phyloP scores from a whole-genome alignment of 176 grass and related monocot genomes.

The Oryza longistaminata region DNA sequence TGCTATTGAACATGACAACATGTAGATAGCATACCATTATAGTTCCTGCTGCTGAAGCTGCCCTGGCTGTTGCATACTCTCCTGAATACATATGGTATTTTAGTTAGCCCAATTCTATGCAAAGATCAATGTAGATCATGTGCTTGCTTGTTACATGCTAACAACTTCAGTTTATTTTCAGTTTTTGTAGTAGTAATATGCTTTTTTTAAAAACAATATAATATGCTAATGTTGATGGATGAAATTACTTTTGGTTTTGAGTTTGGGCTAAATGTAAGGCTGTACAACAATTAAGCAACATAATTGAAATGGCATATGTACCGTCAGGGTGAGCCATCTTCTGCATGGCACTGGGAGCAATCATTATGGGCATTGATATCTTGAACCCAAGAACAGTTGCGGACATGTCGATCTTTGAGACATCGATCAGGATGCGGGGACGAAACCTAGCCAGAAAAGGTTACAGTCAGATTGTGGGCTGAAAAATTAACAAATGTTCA shows the following conservation, averaged over 20 bases:
- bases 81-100: constrained; percentile 41
- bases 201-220: neutral
- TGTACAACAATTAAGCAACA: neutral
- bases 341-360: constrained; percentile 78
- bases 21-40: constrained; percentile 57
- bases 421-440: constrained; percentile 86
- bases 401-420: constrained; percentile 76
- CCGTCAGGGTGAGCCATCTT: constrained; percentile 94
- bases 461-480: neutral
- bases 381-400: constrained; percentile 77
- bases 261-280: neutral
- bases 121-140: neutral
- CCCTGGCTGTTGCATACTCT: constrained; percentile 88
- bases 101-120: neutral
- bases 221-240: neutral
- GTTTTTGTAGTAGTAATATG: neutral
- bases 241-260: neutral
- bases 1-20: neutral
- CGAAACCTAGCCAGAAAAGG: constrained; percentile 50
- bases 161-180: neutral
- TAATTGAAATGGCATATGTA: constrained; percentile 28
- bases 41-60: constrained; percentile 78
- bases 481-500: neutral
- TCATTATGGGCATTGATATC: constrained; percentile 93
- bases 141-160: neutral